A percentile compares a stretch with the other conserved stretches of the same genome.
Evolutionary conservation across 164 flowering plant species (phyloP).

Genomic region (Chimonanthus praecox): DNA sequence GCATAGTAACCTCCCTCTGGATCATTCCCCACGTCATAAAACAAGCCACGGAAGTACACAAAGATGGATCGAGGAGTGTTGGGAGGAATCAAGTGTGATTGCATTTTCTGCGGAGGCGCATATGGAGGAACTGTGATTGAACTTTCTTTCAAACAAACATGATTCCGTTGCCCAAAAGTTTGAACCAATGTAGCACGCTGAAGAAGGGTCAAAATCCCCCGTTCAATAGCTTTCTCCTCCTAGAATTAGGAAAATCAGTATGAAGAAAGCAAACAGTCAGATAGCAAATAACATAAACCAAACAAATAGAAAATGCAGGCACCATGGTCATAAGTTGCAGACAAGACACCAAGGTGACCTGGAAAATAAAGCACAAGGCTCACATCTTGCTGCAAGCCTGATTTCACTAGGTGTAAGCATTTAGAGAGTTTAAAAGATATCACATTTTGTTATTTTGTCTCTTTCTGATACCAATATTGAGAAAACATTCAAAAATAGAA

Average conservation of each 20-base stretch:
- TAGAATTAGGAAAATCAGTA: slow-evolving; percentile 14
- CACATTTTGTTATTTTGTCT: too few relatives aligned
- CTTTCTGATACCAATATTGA: too few relatives aligned
- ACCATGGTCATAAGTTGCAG: neutral
- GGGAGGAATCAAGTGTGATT: slow-evolving; percentile 83
- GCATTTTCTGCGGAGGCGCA: slow-evolving; percentile 99
- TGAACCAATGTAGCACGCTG: slow-evolving; percentile 93
- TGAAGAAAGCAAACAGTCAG: neutral
- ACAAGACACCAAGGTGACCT: neutral
- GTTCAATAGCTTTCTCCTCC: slow-evolving; percentile 94
- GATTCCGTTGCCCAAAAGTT: slow-evolving; percentile 93
- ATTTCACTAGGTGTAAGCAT: too few relatives aligned
- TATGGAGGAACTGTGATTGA: slow-evolving; percentile 93
- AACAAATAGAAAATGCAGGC: neutral
- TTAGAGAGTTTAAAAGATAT: too few relatives aligned
- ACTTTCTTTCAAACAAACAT: slow-evolving; percentile 88
- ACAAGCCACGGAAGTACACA: slow-evolving; percentile 93
- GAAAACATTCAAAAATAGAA: too few relatives aligned
- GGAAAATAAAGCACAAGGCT: too few relatives aligned
- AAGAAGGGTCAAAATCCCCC: slow-evolving; percentile 82
- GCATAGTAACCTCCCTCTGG: slow-evolving; percentile 99
- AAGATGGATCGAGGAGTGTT: slow-evolving; percentile 86
- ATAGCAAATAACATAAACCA: neutral
- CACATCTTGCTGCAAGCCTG: too few relatives aligned
- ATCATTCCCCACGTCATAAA: slow-evolving; percentile 89